Evolutionary conservation across 306 rosid species (phyloP), one percentile per base, ranked within the genome.

Genomic region (Inga laurina): DNA sequence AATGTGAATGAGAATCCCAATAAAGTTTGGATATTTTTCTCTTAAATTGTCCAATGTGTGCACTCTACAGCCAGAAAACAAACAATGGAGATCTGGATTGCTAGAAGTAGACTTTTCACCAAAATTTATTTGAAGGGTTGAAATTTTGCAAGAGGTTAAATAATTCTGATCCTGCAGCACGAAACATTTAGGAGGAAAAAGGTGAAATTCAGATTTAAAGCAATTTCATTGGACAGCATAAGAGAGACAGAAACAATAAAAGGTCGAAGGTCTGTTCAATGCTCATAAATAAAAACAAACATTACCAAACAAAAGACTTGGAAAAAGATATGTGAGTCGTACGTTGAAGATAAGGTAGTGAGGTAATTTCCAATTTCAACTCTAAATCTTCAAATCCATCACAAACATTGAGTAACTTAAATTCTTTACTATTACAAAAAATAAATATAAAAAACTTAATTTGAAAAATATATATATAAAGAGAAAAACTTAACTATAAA

Each of bases 1-100:
- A 75, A 70, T 76, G 80, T 64, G 84, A 72, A 73, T 82, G 88
- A 79, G 88, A 88, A 85, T 82, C 85, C 89, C 89, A 72, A 86
- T 86, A 87, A 88, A 91, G 91, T 81, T 69, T 35, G 41, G 45
- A 72, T 12, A 51, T 66, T 83, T 57, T 4, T 65, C 62, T 71
- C 69, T 74, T 13, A 32, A 44, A 57, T 52, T 39, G 76, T 18
- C 56, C 44, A 21, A 30, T 64, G 35, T 64, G 16, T 27, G 69
- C 39, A 30, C 13, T 64, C 72, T n/a, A 74, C 56, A 3, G 37
- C 15, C 44, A 51, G 30, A 69, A 52, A 8, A 46, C 39, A 74
- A 37, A 51, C 21, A 9, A 4, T 74, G 39, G 27, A 74, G 19
- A 39, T 32, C 34, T 37, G 74, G 27, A 37, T 41, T 41, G 32